Evolutionary conservation across 1,284 basidiomycete genomes (phyloP), one percentile per base, ranked within the genome.

Genomic region (Singerocomus rubriflavus): DNA sequence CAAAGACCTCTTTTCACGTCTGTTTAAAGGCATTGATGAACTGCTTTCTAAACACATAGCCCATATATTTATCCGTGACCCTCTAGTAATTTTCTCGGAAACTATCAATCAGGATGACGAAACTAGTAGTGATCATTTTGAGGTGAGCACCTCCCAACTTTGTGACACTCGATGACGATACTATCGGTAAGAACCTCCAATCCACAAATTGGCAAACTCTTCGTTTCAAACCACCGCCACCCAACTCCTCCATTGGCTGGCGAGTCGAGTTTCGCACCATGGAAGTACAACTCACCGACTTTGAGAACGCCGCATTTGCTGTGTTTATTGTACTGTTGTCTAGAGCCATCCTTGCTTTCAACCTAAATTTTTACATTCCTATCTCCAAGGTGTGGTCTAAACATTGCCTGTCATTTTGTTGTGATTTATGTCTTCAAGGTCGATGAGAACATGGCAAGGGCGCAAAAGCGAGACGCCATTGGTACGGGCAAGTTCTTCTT

Each of bases 161-260:
- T 30, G 34, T n/a, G 25, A 47, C 36, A 31, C 51, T 17, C 13
- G 34, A 38, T 54, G 13, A 49, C 51, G 53, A 57, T 49, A 21
- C 17, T 11, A 10, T 55, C 41, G 21, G 10, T 56, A 57, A 93
- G 88, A 99, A 98, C 65, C 87, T 99, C 32, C 97, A 99, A 81
- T 97, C 94, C 6, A 99, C 97, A 9, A 99, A 99, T 68, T 99
- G 97, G 97, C 97, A 99, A 73, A 98, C 97, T 0, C 79, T 99
- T 50, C 85, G 97, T 30, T 99, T 99, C 81, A 99, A 99, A 71
- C 97, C 97, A 6, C 97, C 97, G 7, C 93, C 94, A 30, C 86
- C 90, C 2, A 86, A 91, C 51, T 93, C 93, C 2, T 68, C 83
- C 16, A 98, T 99, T 52, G 97, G 97, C 27, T 99, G 97, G 97